Percentiles rank a stretch among this genome's conserved stretches.
Conservation (phyloP, 2,329 filamentous ascomycete genomes). For the Cercospora sp. region DNA sequence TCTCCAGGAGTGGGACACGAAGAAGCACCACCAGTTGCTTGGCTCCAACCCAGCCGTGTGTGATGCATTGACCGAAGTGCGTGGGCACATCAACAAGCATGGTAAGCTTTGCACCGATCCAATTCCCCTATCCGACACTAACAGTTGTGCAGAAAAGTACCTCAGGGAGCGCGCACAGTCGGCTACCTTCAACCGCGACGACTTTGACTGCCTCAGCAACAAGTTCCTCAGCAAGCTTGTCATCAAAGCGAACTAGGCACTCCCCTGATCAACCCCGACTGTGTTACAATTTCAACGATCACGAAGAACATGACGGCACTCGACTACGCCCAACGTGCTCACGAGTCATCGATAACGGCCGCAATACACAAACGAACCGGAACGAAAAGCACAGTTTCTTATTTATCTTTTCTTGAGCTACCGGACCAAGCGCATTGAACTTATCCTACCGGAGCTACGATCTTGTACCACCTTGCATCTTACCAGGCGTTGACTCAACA, state of each 20-base stretch:
- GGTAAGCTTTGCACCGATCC: conserved; percentile 61
- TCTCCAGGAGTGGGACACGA: conserved; percentile 91
- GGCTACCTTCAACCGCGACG: conserved; percentile 81
- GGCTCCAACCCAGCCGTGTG: conserved; percentile 91
- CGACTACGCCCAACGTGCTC: conserved; percentile 10
- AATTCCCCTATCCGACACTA: conserved; percentile 11
- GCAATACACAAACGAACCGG: conserved; percentile 15
- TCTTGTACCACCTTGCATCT: conserved; percentile 22
- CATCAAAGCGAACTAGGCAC: conserved; percentile 79
- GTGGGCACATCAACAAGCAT: conserved; percentile 87
- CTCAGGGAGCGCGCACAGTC: conserved; percentile 68
- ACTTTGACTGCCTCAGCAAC: conserved; percentile 95
- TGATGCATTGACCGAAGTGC: conserved; percentile 94
- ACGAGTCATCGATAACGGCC: conserved; percentile 17
- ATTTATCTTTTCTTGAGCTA: conserved; percentile 15
- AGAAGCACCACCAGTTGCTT: conserved; percentile 84
- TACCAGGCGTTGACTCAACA: conserved; percentile 19
- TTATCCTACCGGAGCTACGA: conserved; percentile 12
- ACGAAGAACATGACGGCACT: conserved; percentile 11
- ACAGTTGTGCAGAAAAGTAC: conserved; percentile 69
- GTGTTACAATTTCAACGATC: conserved; percentile 9
- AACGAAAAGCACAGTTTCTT: conserved; percentile 27
- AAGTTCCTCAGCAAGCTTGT: conserved; percentile 97
- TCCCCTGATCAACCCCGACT: background rate
- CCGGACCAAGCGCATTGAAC: background rate